phyloP scores from a whole-genome alignment of 73 alveolate species.

The Tetrahymena elliotti region DNA sequence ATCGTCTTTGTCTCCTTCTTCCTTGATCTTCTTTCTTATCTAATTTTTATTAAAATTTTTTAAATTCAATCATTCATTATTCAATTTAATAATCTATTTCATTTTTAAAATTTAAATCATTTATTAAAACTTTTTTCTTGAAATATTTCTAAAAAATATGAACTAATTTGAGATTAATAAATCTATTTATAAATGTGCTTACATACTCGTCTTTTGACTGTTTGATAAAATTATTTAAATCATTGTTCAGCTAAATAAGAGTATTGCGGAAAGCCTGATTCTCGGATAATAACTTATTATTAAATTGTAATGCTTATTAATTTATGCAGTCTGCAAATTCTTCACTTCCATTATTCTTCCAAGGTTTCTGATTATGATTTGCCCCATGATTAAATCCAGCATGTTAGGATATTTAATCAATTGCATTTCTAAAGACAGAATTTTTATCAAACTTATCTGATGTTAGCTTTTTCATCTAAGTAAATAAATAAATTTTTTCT shows the following conservation, averaged over 20 bases:
- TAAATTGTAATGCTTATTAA: not conserved
- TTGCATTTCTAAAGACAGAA: not conserved
- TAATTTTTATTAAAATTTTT: not conserved
- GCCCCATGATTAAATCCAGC: not conserved
- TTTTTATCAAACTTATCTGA: not conserved
- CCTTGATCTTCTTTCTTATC: not conserved
- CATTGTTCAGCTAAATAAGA: not conserved
- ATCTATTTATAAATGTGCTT: not conserved
- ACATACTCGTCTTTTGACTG: not conserved
- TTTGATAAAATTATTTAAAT: not conserved
- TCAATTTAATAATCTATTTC: not conserved
- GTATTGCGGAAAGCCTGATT: not conserved
- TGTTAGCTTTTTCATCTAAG: not conserved
- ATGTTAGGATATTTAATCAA: not conserved
- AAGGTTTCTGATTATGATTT: not conserved
- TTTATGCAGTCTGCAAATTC: not conserved
- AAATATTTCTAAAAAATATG: not conserved
- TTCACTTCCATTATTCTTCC: not conserved
- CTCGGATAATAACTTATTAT: not conserved
- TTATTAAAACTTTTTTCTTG: not conserved
- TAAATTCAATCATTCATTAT: not conserved
- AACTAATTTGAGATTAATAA: not conserved
- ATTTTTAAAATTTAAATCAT: not conserved
- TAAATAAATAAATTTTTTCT: not conserved
- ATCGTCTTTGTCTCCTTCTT: not conserved